Evolutionary conservation across 306 rosid species (phyloP).

Genomic region (cucumber (Cucumis sativus)): DNA sequence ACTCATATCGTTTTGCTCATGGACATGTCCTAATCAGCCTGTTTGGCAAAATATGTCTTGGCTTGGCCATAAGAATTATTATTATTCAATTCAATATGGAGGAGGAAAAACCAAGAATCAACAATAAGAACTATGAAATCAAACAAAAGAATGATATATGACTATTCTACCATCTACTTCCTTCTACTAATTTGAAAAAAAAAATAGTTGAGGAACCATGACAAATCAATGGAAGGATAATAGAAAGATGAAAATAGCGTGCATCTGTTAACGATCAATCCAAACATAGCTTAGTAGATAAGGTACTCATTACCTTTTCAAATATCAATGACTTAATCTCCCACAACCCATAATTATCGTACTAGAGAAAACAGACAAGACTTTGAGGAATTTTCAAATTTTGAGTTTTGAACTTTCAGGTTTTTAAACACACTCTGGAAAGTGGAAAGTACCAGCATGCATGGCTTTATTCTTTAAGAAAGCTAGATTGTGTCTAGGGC

Average conservation of each 20-base stretch:
- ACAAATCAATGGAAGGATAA: background rate
- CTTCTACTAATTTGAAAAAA: background rate
- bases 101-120: background rate
- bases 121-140: conserved; percentile 3
- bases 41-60: conserved; percentile 24
- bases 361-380: background rate
- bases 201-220: background rate
- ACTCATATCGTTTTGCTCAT: conserved; percentile 59
- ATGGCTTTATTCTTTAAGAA: background rate
- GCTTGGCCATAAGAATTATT: background rate
- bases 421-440: background rate
- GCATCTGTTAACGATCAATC: background rate
- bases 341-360: background rate
- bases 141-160: background rate
- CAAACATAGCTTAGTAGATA: background rate
- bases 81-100: background rate
- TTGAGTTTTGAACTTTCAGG: background rate
- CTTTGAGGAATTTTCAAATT: background rate
- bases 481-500: background rate
- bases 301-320: background rate
- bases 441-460: background rate
- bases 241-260: background rate
- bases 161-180: background rate
- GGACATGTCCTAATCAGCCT: conserved; percentile 35
- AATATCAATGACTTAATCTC: background rate